phyloP scores from a whole-genome alignment of 164 flowering plant species.

The Sextonia rubra region DNA sequence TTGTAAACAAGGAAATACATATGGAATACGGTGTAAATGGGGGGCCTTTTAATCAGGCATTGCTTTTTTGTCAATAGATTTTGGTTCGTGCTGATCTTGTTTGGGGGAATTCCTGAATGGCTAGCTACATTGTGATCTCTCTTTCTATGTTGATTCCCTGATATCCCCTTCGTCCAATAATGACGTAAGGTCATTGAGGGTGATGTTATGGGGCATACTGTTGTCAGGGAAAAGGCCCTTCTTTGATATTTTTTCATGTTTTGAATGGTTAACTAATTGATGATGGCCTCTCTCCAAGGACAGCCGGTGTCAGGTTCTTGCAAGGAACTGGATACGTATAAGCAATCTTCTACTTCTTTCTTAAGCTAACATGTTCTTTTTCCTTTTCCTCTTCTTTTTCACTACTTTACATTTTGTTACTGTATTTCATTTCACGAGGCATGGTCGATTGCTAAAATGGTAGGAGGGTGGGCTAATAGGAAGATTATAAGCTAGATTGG shows the following conservation, averaged over 20 bases:
- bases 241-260: not conserved
- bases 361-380: too few relatives aligned
- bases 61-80: not conserved
- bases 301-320: not conserved
- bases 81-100: not conserved
- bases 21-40: conserved; percentile 1
- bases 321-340: not conserved
- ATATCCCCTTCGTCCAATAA: not conserved
- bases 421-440: too few relatives aligned
- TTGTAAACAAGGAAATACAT: conserved; percentile 2
- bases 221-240: not conserved
- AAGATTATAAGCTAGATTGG: too few relatives aligned
- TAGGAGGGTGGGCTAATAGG: too few relatives aligned
- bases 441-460: too few relatives aligned
- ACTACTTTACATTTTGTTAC: too few relatives aligned
- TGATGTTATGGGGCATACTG: not conserved
- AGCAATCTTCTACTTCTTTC: too few relatives aligned
- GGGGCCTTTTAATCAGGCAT: not conserved
- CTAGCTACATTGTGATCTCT: not conserved
- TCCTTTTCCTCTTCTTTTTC: too few relatives aligned
- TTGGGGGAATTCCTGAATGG: not conserved
- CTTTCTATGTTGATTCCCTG: not conserved
- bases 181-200: not conserved
- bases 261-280: not conserved
- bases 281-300: not conserved